Base-by-base conservation (phyloP, 169 alveolate species). In the Cryptosporidium ubiquitum region DNA sequence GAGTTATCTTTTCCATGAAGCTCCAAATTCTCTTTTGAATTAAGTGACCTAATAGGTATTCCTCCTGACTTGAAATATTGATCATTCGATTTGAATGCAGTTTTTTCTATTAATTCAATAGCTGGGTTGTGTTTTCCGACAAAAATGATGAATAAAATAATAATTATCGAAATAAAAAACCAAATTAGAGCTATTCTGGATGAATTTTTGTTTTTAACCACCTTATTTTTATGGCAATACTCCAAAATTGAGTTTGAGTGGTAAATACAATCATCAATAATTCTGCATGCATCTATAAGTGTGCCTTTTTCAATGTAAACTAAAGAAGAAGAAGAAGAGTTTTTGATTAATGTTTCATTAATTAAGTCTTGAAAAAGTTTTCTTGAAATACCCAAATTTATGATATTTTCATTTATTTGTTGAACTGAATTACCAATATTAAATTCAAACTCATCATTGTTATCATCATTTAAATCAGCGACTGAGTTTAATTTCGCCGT, bases 341-440 rank as follows among this genome's bases (percentile, higher is more conserved):
- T n/a, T 33, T 26, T 64, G 33, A 35, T 64, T 37, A 35, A 0
- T 29, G 18, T 14, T 33, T 1, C 71, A 31, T 20, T 12, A 33
- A 73, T 37, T 52, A 73, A 10, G n/a, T 73, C 85, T 23, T 73
- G 70, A 58, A 73, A 20, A 23, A 33, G 10, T 20, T 55, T 57
- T 33, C 68, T 73, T 12, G 85, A 73, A 26, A 73, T 73, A 7
- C 70, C 70, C 52, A 73, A 58, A 37, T 55, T 73, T 3, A 73
- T n/a, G 16, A 73, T 44, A 57, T 40, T 73, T 23, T 73, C 85
- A 37, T 40, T 35, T 7, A 73, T 73, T 26, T 73, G 23, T 39
- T 73, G 55, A 4, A 58, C 20, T 7, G 69, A 73, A 20, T 58
- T 20, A 16, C 6, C n/a, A 18, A 58, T 39, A 31, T 73, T 33